A percentile compares a stretch with the other conserved stretches of the same genome.
These are phyloP conservation scores for Thraustotheca clavata DNA, from an alignment of 352 stramenopile species.

Conservation along the genomic window DNA sequence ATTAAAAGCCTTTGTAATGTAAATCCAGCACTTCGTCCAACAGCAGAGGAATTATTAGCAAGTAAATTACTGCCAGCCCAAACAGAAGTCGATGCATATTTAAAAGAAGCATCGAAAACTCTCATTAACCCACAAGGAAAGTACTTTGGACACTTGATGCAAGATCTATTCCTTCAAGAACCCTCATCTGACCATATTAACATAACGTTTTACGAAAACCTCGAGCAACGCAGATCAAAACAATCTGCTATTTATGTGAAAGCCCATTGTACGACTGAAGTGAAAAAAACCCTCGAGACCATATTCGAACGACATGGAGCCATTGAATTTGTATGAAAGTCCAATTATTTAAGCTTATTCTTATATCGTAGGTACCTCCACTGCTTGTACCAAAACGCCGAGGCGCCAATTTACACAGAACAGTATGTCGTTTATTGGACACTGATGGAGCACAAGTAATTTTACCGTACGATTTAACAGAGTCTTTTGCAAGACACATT, in stretches of 20 bases:
- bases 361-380: constrained; percentile 34
- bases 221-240: constrained; percentile 30
- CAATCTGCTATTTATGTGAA: not conserved
- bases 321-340: constrained; percentile 40
- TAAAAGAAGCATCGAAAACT: constrained; percentile 75
- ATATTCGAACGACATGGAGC: constrained; percentile 78
- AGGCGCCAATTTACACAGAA: constrained; percentile 67
- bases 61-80: constrained; percentile 66
- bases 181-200: constrained; percentile 72
- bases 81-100: constrained; percentile 79
- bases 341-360: not conserved
- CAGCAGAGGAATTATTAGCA: constrained; percentile 54
- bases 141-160: constrained; percentile 82
- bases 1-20: constrained; percentile 79
- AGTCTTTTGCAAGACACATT: constrained; percentile 71
- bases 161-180: constrained; percentile 63
- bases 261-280: constrained; percentile 32
- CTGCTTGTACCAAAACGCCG: constrained; percentile 60
- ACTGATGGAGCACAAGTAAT: constrained; percentile 68
- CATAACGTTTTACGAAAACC: constrained; percentile 80
- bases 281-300: constrained; percentile 61
- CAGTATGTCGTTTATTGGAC: constrained; percentile 59
- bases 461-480: constrained; percentile 76
- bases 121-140: constrained; percentile 84
- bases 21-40: constrained; percentile 58